phyloP scores from a whole-genome alignment of 768 basidiomycete genomes.

The Phylloporus sp. region DNA sequence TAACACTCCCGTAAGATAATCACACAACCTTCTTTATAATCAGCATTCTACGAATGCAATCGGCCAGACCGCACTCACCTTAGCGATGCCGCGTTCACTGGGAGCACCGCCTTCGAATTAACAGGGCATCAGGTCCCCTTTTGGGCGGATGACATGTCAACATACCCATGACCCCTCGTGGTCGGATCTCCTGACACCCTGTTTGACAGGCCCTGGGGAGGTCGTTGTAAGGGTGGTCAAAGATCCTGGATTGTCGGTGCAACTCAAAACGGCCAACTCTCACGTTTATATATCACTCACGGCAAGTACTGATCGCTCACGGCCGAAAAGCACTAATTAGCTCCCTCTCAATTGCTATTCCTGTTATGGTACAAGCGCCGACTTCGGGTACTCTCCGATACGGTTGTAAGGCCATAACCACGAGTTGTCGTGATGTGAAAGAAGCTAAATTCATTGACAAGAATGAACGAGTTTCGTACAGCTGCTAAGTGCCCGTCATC shows the following conservation, averaged over 20 bases:
- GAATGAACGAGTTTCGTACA: slow-evolving; percentile 7
- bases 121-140: slow-evolving; percentile 27
- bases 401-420: slow-evolving; percentile 6
- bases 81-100: slow-evolving; percentile 36
- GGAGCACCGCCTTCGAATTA: slow-evolving; percentile 30
- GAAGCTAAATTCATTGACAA: slow-evolving; percentile 18
- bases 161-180: slow-evolving; percentile 29
- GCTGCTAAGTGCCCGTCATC: slow-evolving; percentile 4
- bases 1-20: slow-evolving; percentile 34
- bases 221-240: slow-evolving; percentile 18
- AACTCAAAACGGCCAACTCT: slow-evolving; percentile 23
- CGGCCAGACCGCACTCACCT: slow-evolving; percentile 22
- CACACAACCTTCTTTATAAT: slow-evolving; percentile 33
- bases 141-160: slow-evolving; percentile 32
- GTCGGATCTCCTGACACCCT: slow-evolving; percentile 29
- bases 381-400: slow-evolving; percentile 9
- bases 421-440: slow-evolving; percentile 25
- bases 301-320: slow-evolving; percentile 32
- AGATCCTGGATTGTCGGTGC: slow-evolving; percentile 31
- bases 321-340: slow-evolving; percentile 13
- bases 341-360: slow-evolving; percentile 17
- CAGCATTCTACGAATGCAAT: slow-evolving; percentile 28
- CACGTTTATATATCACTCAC: slow-evolving; percentile 34
- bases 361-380: slow-evolving; percentile 17
- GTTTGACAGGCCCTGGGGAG: slow-evolving; percentile 28